Evolutionary conservation across 805 yeast genomes (phyloP).

Genomic region (Yarrowia hollandica): DNA sequence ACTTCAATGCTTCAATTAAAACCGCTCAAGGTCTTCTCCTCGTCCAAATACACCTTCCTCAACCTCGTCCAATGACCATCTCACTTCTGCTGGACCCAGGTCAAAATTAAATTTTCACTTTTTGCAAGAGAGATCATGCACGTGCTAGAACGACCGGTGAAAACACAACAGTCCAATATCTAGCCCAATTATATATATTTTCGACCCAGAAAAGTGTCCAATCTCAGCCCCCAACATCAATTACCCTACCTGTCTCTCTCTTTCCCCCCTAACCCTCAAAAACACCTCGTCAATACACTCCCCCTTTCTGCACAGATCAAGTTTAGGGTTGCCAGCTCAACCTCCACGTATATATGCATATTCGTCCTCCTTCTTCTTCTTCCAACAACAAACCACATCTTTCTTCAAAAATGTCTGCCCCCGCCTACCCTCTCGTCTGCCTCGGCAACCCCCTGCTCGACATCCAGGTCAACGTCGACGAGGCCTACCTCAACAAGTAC

Average conservation of each 20-base stretch:
- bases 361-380: not conserved
- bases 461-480: slow-evolving; percentile 68
- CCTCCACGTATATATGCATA: slow-evolving; percentile 13
- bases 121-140: not conserved
- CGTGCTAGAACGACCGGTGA: slow-evolving; percentile 22
- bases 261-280: not conserved
- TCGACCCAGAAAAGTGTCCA: too few relatives aligned
- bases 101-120: slow-evolving; percentile 3
- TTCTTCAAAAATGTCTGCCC: slow-evolving; percentile 7
- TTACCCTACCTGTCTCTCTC: not conserved
- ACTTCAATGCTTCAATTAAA: too few relatives aligned
- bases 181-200: too few relatives aligned
- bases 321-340: slow-evolving; percentile 1
- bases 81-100: not conserved
- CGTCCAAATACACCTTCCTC: too few relatives aligned
- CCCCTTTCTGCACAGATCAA: not conserved
- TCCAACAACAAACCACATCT: not conserved
- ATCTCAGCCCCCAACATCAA: too few relatives aligned
- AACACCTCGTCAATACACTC: too few relatives aligned
- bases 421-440: slow-evolving; percentile 66
- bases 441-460: slow-evolving; percentile 93
- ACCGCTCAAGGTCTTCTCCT: too few relatives aligned
- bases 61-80: too few relatives aligned
- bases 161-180: not conserved
- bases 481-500: slow-evolving; percentile 74